Conservation (phyloP, 805 yeast species). For the Blastobotrys terrestris region DNA sequence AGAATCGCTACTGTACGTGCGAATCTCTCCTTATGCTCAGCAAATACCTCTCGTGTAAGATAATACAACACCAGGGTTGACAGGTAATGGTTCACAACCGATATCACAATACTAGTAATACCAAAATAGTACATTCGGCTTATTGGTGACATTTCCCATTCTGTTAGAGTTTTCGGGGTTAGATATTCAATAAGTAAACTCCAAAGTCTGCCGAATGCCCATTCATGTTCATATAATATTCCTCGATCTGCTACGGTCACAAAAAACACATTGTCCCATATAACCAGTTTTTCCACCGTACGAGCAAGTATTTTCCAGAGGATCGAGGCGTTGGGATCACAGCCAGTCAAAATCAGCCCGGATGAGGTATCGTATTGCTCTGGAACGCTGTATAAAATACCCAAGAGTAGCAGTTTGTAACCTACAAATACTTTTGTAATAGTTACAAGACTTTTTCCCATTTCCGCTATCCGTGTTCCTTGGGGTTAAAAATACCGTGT, state of each 20-base stretch:
- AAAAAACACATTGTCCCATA: conserved; percentile 87
- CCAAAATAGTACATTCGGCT: conserved; percentile 37
- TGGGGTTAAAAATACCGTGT: too few species aligned
- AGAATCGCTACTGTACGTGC: conserved; percentile 22
- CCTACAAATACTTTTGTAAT: conserved; percentile 11
- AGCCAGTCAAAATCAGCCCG: conserved; percentile 29
- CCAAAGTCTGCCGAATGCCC: conserved; percentile 83
- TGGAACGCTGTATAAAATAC: conserved; percentile 36
- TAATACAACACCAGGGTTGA: conserved; percentile 44
- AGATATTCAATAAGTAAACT: conserved; percentile 39
- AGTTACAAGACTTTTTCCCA: neutral
- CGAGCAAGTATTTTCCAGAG: conserved; percentile 5
- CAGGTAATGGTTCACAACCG: conserved; percentile 48
- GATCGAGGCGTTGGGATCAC: conserved; percentile 2
- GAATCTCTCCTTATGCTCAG: conserved; percentile 28
- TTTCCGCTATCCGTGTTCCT: too few species aligned
- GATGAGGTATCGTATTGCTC: conserved; percentile 47
- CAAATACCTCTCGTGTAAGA: conserved; percentile 36
- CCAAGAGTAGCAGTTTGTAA: conserved; percentile 34
- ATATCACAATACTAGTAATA: conserved; percentile 41
- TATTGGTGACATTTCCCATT: neutral
- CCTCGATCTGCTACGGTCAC: conserved; percentile 47
- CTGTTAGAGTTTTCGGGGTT: neutral
- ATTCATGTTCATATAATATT: conserved; percentile 75
- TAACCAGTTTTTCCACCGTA: conserved; percentile 37